Evolutionary conservation across 2,329 filamentous ascomycete species (phyloP).

Genomic region (Zymoseptoria tritici): DNA sequence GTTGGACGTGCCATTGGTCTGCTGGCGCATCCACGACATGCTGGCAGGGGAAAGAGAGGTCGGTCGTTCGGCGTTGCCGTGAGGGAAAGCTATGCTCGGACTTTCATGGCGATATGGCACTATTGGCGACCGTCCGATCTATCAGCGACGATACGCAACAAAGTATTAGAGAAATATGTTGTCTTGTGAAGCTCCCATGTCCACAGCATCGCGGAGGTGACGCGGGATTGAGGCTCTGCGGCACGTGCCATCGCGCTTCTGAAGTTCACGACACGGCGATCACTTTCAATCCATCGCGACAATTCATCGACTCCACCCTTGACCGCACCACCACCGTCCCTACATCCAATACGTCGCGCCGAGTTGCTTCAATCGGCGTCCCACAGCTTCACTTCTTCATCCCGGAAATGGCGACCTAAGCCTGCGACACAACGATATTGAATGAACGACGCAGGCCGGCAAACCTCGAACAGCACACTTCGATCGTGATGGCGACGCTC

Average conservation of each 20-base stretch:
- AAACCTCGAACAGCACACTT: neutral
- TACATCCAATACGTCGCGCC: neutral
- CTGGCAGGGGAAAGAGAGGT: neutral
- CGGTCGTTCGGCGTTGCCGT: neutral
- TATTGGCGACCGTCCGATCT: neutral
- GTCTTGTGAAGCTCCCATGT: neutral
- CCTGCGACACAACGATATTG: neutral
- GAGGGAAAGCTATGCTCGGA: neutral
- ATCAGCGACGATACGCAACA: neutral
- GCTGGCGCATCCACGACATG: constrained; percentile 18
- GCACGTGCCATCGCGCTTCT: neutral
- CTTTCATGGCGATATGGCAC: neutral
- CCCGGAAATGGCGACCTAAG: neutral
- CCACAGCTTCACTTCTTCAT: neutral
- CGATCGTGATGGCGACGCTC: constrained; percentile 42
- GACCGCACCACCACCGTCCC: neutral
- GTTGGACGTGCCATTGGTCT: constrained; percentile 13
- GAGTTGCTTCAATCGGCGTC: neutral
- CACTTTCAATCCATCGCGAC: neutral
- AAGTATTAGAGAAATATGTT: neutral
- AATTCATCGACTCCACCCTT: neutral
- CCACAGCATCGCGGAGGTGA: neutral
- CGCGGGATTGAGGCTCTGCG: neutral
- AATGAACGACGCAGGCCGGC: neutral
- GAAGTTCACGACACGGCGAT: neutral